These are phyloP conservation scores for Hemileia vastatrix DNA, from an alignment of 1,284 basidiomycete genomes.

Conservation along the genomic window DNA sequence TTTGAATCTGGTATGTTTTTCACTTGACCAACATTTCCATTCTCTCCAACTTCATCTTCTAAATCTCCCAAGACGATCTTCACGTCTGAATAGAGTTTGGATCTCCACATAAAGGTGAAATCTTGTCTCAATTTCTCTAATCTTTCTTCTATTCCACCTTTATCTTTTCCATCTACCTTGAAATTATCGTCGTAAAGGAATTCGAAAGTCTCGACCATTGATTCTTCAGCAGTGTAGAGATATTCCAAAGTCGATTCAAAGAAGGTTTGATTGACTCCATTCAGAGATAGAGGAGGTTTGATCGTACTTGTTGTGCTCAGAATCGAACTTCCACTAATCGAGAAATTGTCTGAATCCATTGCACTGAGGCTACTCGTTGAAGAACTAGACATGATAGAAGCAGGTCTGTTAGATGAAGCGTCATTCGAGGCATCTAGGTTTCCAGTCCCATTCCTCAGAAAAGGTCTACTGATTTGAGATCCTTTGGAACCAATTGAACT, in stretches of 20 bases:
- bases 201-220: constrained; percentile 74
- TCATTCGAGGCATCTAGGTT: no score
- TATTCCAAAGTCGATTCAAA: constrained; percentile 64
- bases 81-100: constrained; percentile 79
- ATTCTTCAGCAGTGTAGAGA: constrained; percentile 68
- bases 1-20: constrained; percentile 31
- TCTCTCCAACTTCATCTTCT: background rate
- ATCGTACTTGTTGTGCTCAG: constrained; percentile 29
- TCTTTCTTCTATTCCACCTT: constrained; percentile 25
- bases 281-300: constrained; percentile 29
- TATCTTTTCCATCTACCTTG: constrained; percentile 25
- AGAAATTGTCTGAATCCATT: background rate
- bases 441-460: no score
- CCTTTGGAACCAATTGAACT: no score
- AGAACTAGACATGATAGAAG: no score
- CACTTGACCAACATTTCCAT: background rate
- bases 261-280: constrained; percentile 30
- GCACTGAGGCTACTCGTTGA: background rate
- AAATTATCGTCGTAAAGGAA: no score
- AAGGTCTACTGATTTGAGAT: no score
- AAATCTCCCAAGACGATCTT: constrained; percentile 58
- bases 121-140: constrained; percentile 91
- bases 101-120: constrained; percentile 89
- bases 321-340: constrained; percentile 11
- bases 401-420: no score